Evolutionary conservation across 169 alveolate species (phyloP), one percentile per base, ranked within the genome.

Genomic region (Plasmodium reichenowi): DNA sequence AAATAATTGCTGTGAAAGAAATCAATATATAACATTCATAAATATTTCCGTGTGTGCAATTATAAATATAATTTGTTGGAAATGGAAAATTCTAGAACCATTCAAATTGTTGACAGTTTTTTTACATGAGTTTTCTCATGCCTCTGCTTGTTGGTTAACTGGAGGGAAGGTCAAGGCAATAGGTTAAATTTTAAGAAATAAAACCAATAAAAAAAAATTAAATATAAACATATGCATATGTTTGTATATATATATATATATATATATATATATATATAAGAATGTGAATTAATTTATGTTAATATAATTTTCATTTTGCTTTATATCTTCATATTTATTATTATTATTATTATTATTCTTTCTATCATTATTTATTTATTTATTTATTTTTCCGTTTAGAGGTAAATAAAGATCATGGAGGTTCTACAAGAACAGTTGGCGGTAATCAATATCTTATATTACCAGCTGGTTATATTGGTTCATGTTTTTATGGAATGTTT

Each of bases 101-200:
- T 75, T 93, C 52, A 93, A 93, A 78, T 43, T 93, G 68, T 74
- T 93, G 43, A 90, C 95, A n/a, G 93, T 92, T 72, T 93, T 93
- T 88, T 86, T 93, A 58, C 95, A 93, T 70, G 95, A 93, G 59
- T 93, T 93, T 75, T 89, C 93, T 15, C 95, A 93, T 62, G 95
- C 95, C 24, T 89, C 94, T n/a, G 95, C 95, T 38, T 73, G 94
- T 43, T 93, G 95, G 95, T 32, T 90, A 15, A 90, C 95, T n/a
- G 92, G 95, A 38, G 95, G 95, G n/a, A 76, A 67, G 9, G 95
- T 93, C 5, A 88, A 90, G 47, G 92, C 92, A 32, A 93, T 93
- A 86, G 95, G 95, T 93, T 56, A 58, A 66, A 66, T 29, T 0
- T 29, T 29, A 29, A 29, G 38, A 29, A 0, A 29, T 29, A 29